Base-by-base conservation (phyloP, 441 rosid genomes). In the Euphorbia schlechtendalii region DNA sequence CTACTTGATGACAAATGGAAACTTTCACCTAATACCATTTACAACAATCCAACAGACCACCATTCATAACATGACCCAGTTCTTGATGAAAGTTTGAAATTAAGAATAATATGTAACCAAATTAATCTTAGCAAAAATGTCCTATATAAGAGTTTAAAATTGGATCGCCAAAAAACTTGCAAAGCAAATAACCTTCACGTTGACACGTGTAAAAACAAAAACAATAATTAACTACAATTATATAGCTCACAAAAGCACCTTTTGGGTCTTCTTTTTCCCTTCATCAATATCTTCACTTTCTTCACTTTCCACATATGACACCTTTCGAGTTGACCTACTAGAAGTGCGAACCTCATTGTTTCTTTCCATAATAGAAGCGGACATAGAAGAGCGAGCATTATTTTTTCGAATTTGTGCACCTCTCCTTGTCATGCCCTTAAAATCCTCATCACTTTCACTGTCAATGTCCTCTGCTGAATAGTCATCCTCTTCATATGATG, bases 291-390 rank as follows among this genome's bases (percentile, higher is more conserved):
- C 98, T 82, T 95, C 99, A 76, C 97, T 95, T 79, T 87, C 99
- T 56, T 95, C 99, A 75, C 98, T 95, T 84, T 95, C 99, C 64
- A 84, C 98, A 83, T 95, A 95, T 36, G 99, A 95, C 45, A 95
- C 98, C 82, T 92, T 95, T 64, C 96, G 90, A 69, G 86, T 86
- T 46, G 97, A 84, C 82, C 99, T 81, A 74, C 78, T 82, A 64
- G 99, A 95, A 70, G 86, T 85, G 69, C 99, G 97, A 60, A 90
- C 89, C 77, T 95, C 98, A 66, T 67, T 86, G 76, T 77, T 78
- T 69, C 86, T 86, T 69, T 85, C 89, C 62, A 63, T 70, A 52
- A 61, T 53, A 57, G 63, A 70, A 38, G 81, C 62, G 4, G 56
- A 73, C 73, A 73, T 59, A 51, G 81, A 73, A 27, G 84, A 83